Conservation (phyloP, 805 yeast genomes). For the Starmera quercuum region DNA sequence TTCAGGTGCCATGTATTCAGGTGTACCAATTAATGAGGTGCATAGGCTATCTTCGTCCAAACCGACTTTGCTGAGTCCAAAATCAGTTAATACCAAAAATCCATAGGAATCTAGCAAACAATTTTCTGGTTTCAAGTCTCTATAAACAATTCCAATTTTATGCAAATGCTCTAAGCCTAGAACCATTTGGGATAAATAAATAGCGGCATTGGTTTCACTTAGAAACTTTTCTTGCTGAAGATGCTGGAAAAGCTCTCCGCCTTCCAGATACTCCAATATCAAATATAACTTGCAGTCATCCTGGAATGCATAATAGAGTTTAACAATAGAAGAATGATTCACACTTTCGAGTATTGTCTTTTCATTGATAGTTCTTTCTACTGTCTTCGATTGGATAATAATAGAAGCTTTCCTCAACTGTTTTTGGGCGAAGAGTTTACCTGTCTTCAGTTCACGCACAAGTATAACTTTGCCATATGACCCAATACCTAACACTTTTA, state of each 20-base stretch:
- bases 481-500: slow-evolving; percentile 78
- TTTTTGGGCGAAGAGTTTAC: slow-evolving; percentile 75
- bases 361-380: slow-evolving; percentile 78
- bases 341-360: slow-evolving; percentile 60
- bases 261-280: slow-evolving; percentile 75
- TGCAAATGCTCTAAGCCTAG: slow-evolving; percentile 90
- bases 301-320: slow-evolving; percentile 76
- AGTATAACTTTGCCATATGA: slow-evolving; percentile 83
- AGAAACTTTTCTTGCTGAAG: slow-evolving; percentile 92
- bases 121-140: slow-evolving; percentile 95
- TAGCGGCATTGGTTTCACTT: slow-evolving; percentile 83
- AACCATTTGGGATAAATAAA: slow-evolving; percentile 91
- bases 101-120: slow-evolving; percentile 91
- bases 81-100: slow-evolving; percentile 91
- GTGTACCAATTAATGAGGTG: slow-evolving; percentile 76
- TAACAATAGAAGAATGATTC: slow-evolving; percentile 78
- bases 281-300: slow-evolving; percentile 70
- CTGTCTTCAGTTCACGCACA: slow-evolving; percentile 57
- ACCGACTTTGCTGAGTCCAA: slow-evolving; percentile 85
- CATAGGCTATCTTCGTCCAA: slow-evolving; percentile 57
- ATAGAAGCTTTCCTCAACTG: slow-evolving; percentile 79
- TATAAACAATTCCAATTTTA: slow-evolving; percentile 88
- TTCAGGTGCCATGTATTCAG: slow-evolving; percentile 89
- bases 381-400: slow-evolving; percentile 45
- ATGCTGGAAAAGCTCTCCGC: slow-evolving; percentile 92